phyloP scores from a whole-genome alignment of 345 rosid genomes.

The Linum tenue region DNA sequence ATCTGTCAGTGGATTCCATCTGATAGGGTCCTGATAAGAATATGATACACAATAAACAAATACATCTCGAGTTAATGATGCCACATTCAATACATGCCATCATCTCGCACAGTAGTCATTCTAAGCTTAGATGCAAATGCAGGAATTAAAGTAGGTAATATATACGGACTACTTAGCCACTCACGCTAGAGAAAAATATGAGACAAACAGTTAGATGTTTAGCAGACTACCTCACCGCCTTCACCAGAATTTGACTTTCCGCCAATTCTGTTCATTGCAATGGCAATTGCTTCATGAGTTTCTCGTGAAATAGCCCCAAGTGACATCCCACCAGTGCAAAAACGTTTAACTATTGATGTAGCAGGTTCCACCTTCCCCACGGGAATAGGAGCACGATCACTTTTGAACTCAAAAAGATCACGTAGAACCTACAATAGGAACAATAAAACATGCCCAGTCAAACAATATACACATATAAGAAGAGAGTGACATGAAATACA shows the following conservation, averaged over 20 bases:
- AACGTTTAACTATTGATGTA: slow-evolving; percentile 66
- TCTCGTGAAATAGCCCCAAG: slow-evolving; percentile 99
- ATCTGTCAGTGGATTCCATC: slow-evolving; percentile 92
- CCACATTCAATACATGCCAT: background rate
- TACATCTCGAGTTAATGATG: background rate
- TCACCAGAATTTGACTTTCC: slow-evolving; percentile 98
- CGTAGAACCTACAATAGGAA: slow-evolving; percentile 70
- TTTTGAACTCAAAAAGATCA: slow-evolving; percentile 90
- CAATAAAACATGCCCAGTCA: slow-evolving; percentile 10
- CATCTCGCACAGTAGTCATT: no score
- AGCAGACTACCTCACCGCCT: slow-evolving; percentile 88
- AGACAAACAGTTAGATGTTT: background rate
- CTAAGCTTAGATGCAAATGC: no score
- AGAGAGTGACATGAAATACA: background rate
- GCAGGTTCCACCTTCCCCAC: slow-evolving; percentile 96
- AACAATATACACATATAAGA: background rate
- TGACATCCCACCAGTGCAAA: slow-evolving; percentile 99
- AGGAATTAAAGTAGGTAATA: no score
- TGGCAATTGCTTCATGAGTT: slow-evolving; percentile 98
- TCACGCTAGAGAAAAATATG: no score
- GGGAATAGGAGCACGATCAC: slow-evolving; percentile 82
- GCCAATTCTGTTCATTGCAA: slow-evolving; percentile 94
- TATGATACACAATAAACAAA: background rate
- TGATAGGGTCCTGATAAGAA: slow-evolving; percentile 69
- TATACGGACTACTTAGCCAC: background rate